phyloP scores from a whole-genome alignment of 2,329 filamentous ascomycete genomes.

The Truncatella angustata region DNA sequence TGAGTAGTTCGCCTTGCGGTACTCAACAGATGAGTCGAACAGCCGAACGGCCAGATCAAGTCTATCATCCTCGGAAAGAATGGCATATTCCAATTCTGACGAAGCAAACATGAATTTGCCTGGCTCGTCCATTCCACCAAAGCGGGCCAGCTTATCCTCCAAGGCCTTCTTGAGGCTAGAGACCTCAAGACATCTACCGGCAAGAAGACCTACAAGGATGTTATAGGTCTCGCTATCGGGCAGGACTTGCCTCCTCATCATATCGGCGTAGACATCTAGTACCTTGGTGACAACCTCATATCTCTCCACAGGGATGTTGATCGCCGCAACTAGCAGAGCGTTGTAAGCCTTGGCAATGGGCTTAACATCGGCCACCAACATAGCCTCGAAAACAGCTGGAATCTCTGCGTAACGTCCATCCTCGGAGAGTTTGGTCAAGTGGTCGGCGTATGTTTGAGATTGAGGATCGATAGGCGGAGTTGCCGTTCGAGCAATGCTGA shows the following conservation, averaged over 20 bases:
- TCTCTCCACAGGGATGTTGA: constrained; percentile 75
- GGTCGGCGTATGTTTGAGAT: constrained; percentile 70
- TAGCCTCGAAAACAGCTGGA: constrained; percentile 83
- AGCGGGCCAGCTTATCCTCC: constrained; percentile 78
- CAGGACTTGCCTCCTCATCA: constrained; percentile 80
- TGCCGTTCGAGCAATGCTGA: constrained; percentile 51
- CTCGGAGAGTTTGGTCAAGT: constrained; percentile 72
- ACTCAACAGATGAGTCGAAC: constrained; percentile 72
- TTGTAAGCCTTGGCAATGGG: constrained; percentile 90
- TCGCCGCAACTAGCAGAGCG: constrained; percentile 79
- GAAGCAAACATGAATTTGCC: constrained; percentile 77
- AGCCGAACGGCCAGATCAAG: constrained; percentile 81
- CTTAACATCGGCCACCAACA: constrained; percentile 78
- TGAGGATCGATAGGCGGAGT: constrained; percentile 63
- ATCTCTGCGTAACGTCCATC: constrained; percentile 80
- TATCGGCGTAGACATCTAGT: constrained; percentile 92
- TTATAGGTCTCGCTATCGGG: constrained; percentile 86
- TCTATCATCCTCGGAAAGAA: constrained; percentile 83
- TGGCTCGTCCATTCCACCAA: constrained; percentile 67
- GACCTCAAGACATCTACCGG: constrained; percentile 77
- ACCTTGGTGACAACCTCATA: constrained; percentile 87
- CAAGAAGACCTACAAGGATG: constrained; percentile 79
- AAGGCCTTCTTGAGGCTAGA: constrained; percentile 68
- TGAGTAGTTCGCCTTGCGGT: constrained; percentile 65
- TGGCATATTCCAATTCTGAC: constrained; percentile 81